Evolutionary conservation across 1,284 basidiomycete genomes (phyloP), one percentile per base, ranked within the genome.

Genomic region (Naganishia cerealis): DNA sequence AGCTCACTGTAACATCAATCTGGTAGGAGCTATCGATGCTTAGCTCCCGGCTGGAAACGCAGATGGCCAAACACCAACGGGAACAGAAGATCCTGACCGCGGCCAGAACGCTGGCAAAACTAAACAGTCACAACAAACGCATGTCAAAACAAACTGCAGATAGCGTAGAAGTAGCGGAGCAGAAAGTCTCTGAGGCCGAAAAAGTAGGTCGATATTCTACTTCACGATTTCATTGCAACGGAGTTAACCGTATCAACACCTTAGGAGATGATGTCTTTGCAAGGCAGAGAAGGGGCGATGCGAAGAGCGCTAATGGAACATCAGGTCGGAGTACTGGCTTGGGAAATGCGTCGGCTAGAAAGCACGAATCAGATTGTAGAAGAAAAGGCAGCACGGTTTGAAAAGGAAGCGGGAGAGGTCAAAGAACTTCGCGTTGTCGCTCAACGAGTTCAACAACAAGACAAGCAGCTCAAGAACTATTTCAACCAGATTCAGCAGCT

Each of bases 11-110:
- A 7, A 5, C 16, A 10, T 48, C 4, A 36, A 40, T 33, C 15
- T 38, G 52, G 15, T 66, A 81, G 79, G 81, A 82, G 69, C 71
- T 81, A 2, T 63, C 72, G 0, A 58, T 80, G 15, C 72, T 82
- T 16, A 73, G 75, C 0, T 78, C 72, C 52, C 73, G 80, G 26
- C 71, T 81, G 18, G 72, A 74, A 10, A 72, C 75, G 1, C 72
- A 78, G 13, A 75, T 79, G n/a, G 71, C 78, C 7, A 71, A 79
- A 33, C 77, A 79, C 70, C 78, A 81, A 65, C 68, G 81, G 43
- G 81, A 82, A 70, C 73, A 79, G 69, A 81, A 81, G 73, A 81
- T 82, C 50, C 73, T 81, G 26, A 78, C 79, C 5, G 80, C 80
- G 1, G 80, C 81, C 0, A 72, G 77, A 56, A 81, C 80, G 7